Conservation (phyloP, 495 filamentous ascomycete genomes). For the Penicillium egyptiacum region DNA sequence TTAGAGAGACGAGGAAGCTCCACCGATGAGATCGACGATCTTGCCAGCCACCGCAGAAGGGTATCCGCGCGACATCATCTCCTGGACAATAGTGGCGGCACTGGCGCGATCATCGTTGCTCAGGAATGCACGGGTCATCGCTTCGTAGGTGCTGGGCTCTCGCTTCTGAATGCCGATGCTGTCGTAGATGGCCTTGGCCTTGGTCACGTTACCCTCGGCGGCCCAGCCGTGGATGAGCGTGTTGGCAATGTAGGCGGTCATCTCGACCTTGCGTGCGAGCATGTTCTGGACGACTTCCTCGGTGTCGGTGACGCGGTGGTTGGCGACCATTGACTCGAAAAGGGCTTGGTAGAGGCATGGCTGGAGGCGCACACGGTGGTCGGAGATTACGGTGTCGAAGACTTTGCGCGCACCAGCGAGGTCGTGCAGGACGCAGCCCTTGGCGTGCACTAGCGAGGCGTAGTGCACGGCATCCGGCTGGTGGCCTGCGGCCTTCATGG, state of each 20-base stretch:
- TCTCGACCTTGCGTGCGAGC: slow-evolving; percentile 66
- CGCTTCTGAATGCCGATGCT: slow-evolving; percentile 70
- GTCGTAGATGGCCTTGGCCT: slow-evolving; percentile 76
- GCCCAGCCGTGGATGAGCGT: slow-evolving; percentile 99
- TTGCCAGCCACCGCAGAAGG: slow-evolving; percentile 88
- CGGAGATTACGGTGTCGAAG: slow-evolving; percentile 76
- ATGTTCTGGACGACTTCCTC: slow-evolving; percentile 73
- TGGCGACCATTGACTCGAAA: slow-evolving; percentile 95
- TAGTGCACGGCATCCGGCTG: slow-evolving; percentile 91
- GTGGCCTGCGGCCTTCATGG: slow-evolving; percentile 71
- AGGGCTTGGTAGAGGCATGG: slow-evolving; percentile 93
- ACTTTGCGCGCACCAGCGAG: slow-evolving; percentile 75
- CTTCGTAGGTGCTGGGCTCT: slow-evolving; percentile 98
- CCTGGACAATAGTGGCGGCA: slow-evolving; percentile 75
- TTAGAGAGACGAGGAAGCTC: slow-evolving; percentile 32
- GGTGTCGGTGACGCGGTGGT: slow-evolving; percentile 77
- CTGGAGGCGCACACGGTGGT: slow-evolving; percentile 63
- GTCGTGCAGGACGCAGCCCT: slow-evolving; percentile 91
- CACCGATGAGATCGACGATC: slow-evolving; percentile 83
- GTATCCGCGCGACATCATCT: slow-evolving; percentile 90
- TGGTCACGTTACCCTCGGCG: slow-evolving; percentile 72
- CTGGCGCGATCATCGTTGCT: slow-evolving; percentile 72
- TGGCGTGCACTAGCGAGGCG: slow-evolving; percentile 90
- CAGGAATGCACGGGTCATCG: slow-evolving; percentile 94
- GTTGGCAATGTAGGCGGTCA: slow-evolving; percentile 98